Base-by-base conservation (phyloP, 306 rosid genomes). In the Gastrolobium villosum region DNA sequence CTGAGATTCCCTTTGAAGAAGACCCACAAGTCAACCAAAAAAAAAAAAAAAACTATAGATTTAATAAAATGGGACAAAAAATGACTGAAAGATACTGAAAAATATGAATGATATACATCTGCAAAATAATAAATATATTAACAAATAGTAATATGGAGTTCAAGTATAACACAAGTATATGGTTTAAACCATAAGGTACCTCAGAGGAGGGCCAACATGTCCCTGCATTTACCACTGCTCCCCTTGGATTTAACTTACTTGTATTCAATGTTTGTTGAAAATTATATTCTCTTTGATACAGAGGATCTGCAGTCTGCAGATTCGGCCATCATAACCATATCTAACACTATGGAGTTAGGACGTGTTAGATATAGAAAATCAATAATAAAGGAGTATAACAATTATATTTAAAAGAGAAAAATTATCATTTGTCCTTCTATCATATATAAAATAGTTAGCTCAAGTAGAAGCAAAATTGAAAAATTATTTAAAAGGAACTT, bases 241-340 rank as follows among this genome's bases (percentile, higher is more conserved):
- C 49, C 68, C 15, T 74, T 67, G 79, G 55, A 73, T 78, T 78
- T 59, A 78, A 65, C 83, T 66, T 79, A 3, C 55, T 39, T 74
- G 67, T 86, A 79, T 72, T 86, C 72, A 83, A 83, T 83, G 84
- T 64, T 72, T 60, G 48, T 76, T 76, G 76, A 80, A 80, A 59
- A 64, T 63, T 79, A 75, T 75, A 66, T 70, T 75, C 84, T 76
- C 76, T 75, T 49, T 77, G 82, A 65, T 76, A 46, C 85, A 84
- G 88, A 83, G 87, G 80, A 80, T 83, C 88, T 81, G 83, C 81
- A 78, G 81, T 82, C 72, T 86, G 83, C 65, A 75, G 89, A 86
- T 76, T 88, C 77, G 72, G 89, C 81, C 88, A 94, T 94, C 93
- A 94, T 94, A 87, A 86, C 94, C 86, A 85, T 87, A 90, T 94